Conservation (phyloP, 2,329 filamentous ascomycete species). For the Bipolaris oryzae region DNA sequence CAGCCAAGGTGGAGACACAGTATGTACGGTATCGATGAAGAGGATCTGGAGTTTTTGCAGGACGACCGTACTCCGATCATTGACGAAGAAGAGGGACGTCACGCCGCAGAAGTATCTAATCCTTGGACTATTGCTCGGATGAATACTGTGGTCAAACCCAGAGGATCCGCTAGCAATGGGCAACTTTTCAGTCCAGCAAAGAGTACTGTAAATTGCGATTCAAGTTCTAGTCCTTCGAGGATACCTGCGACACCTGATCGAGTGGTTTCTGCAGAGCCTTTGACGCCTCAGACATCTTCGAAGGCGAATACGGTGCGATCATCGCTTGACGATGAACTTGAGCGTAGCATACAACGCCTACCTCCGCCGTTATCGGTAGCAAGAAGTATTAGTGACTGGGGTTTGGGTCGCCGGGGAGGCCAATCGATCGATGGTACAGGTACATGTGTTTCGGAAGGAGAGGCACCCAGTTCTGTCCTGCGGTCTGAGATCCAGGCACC, state of each 20-base stretch:
- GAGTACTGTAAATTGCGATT: conserved; percentile 7
- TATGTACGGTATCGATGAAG: conserved; percentile 49
- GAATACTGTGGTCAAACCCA: conserved; percentile 44
- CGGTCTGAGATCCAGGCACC: background rate
- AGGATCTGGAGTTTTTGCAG: conserved; percentile 38
- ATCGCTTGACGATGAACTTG: conserved; percentile 12
- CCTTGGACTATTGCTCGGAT: conserved; percentile 59
- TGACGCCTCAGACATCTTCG: conserved; percentile 28
- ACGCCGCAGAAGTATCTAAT: conserved; percentile 50
- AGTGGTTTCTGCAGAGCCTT: conserved; percentile 4
- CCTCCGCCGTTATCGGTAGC: background rate
- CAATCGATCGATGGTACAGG: background rate
- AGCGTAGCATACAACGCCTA: conserved; percentile 16
- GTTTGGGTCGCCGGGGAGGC: background rate
- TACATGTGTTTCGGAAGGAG: background rate
- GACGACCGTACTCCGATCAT: conserved; percentile 19
- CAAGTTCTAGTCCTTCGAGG: conserved; percentile 16
- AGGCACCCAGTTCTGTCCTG: background rate
- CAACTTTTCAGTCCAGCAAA: conserved; percentile 38
- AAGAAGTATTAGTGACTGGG: no score
- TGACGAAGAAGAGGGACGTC: conserved; percentile 37
- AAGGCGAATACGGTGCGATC: conserved; percentile 2
- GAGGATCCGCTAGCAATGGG: conserved; percentile 10
- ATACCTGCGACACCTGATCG: conserved; percentile 2
- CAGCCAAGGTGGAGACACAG: conserved; percentile 41